Percentiles rank a stretch among this genome's conserved stretches.
These are phyloP conservation scores for Aspergillus ruber DNA, from an alignment of 2,329 filamentous ascomycete genomes.

Conservation along the genomic window DNA sequence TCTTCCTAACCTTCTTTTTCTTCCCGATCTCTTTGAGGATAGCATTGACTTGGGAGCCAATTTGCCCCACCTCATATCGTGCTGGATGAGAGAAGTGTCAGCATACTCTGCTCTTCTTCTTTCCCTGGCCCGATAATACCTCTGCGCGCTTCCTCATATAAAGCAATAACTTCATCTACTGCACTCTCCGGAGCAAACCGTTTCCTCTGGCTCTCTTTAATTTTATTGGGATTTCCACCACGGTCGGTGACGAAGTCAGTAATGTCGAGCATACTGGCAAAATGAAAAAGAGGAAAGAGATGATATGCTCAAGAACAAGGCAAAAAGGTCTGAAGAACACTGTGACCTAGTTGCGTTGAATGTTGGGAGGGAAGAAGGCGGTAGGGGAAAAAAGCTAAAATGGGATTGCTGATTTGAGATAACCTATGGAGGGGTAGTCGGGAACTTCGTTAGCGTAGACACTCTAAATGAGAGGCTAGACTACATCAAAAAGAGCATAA, in stretches of 20 bases:
- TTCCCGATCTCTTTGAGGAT: conserved; percentile 83
- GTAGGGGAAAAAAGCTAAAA: too few species aligned
- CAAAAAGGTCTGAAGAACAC: too few species aligned
- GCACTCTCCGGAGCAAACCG: conserved; percentile 73
- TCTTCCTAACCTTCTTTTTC: conserved; percentile 69
- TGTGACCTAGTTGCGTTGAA: too few species aligned
- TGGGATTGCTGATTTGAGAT: too few species aligned
- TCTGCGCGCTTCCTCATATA: conserved; percentile 79
- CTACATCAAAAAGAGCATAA: too few species aligned
- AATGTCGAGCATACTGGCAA: conserved; percentile 62
- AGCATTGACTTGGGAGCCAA: conserved; percentile 78
- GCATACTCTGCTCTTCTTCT: neutral
- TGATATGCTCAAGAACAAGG: neutral
- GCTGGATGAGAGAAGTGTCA: conserved; percentile 37
- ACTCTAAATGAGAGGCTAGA: too few species aligned
- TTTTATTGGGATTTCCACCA: conserved; percentile 83
- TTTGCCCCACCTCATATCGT: conserved; percentile 70
- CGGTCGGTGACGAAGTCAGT: conserved; percentile 76
- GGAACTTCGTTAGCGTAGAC: too few species aligned
- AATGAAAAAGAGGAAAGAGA: neutral
- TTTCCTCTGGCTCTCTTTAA: conserved; percentile 83
- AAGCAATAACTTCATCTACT: conserved; percentile 82
- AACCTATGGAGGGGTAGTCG: too few species aligned
- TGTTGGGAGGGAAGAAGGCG: too few species aligned
- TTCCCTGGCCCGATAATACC: conserved; percentile 41